Conservation (phyloP, 352 stramenopile species). For the Pythium apleroticum region DNA sequence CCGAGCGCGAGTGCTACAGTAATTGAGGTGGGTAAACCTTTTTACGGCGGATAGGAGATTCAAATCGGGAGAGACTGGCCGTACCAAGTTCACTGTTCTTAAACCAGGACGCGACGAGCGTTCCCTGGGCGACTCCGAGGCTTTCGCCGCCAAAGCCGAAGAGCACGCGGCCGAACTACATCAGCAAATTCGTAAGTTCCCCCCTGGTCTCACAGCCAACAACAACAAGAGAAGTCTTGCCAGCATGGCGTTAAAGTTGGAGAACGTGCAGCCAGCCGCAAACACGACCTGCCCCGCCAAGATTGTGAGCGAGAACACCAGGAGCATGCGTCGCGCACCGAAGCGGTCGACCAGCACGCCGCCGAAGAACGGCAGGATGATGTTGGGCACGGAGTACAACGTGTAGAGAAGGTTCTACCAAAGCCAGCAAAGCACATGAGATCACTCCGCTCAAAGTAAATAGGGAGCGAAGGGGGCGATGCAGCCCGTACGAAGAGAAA, state of each 20-base stretch:
- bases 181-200: neutral
- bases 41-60: no score
- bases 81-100: slow-evolving; percentile 87
- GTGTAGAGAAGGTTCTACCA: slow-evolving; percentile 92
- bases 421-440: neutral
- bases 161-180: slow-evolving; percentile 81
- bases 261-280: slow-evolving; percentile 77
- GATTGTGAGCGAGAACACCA: slow-evolving; percentile 85
- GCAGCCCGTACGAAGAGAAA: slow-evolving; percentile 63
- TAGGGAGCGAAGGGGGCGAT: neutral
- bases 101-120: slow-evolving; percentile 92
- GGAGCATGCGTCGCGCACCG: slow-evolving; percentile 79
- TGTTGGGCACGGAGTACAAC: slow-evolving; percentile 92
- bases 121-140: slow-evolving; percentile 88
- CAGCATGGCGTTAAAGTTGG: slow-evolving; percentile 81
- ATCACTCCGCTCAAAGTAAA: neutral
- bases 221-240: slow-evolving; percentile 20
- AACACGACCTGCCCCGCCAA: slow-evolving; percentile 88
- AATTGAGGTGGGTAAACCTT: no score
- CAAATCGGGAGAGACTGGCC: no score
- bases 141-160: slow-evolving; percentile 93
- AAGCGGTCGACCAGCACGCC: slow-evolving; percentile 90
- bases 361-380: slow-evolving; percentile 92
- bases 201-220: neutral
- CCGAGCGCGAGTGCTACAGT: slow-evolving; percentile 87